These are phyloP conservation scores for Geosmithia morbida DNA, from an alignment of 2,329 filamentous ascomycete species.

Conservation along the genomic window DNA sequence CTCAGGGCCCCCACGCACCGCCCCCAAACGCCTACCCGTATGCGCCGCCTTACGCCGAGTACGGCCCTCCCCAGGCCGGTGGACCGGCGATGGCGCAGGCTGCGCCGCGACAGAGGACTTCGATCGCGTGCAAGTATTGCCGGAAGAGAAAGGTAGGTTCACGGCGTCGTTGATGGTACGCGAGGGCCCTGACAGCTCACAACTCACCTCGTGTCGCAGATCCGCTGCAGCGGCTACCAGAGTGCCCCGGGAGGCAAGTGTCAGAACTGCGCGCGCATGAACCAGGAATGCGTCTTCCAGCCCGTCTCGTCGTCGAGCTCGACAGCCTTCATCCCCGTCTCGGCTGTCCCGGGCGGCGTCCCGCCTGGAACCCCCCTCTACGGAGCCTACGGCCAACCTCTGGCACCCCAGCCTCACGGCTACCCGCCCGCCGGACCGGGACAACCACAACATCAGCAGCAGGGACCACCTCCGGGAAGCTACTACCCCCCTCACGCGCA, in stretches of 20 bases:
- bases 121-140: constrained; percentile 46
- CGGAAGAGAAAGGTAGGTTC: constrained; percentile 41
- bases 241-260: constrained; percentile 45
- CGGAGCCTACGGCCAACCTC: constrained; percentile 42
- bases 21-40: constrained; percentile 8
- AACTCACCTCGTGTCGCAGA: constrained; percentile 23
- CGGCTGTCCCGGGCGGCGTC: constrained; percentile 41
- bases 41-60: constrained; percentile 14
- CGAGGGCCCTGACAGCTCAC: not conserved
- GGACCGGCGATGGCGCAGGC: constrained; percentile 29
- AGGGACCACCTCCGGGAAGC: not conserved
- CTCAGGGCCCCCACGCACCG: constrained; percentile 14
- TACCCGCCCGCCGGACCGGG: constrained; percentile 7
- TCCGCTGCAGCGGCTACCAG: constrained; percentile 46
- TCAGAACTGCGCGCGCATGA: constrained; percentile 46
- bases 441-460: constrained; percentile 4
- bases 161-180: not conserved
- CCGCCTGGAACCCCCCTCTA: constrained; percentile 41
- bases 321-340: constrained; percentile 44
- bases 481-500: constrained; percentile 3
- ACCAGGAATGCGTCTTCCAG: constrained; percentile 47
- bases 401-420: constrained; percentile 16
- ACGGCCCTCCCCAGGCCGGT: constrained; percentile 12
- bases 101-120: constrained; percentile 42
- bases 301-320: constrained; percentile 41